These are phyloP conservation scores for Gossypium herbaceum DNA, from an alignment of 345 rosid genomes.

Conservation along the genomic window DNA sequence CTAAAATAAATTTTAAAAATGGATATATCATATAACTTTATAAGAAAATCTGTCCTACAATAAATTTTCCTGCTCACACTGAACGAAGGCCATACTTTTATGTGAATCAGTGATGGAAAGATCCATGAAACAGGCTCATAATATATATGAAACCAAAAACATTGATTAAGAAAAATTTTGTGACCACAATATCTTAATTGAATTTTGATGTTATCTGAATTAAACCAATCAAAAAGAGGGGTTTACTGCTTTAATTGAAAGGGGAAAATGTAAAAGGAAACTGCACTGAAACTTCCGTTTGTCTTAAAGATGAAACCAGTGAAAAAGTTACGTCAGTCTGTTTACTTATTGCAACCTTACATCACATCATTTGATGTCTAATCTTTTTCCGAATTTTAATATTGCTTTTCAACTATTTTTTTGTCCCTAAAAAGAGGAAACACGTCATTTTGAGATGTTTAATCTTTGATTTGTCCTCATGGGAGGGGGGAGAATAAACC, in stretches of 20 bases:
- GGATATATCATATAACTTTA: too few relatives aligned
- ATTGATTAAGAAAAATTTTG: neutral
- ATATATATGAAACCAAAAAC: neutral
- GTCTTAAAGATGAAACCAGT: neutral
- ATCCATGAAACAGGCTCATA: neutral
- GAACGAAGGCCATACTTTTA: neutral
- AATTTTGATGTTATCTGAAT: neutral
- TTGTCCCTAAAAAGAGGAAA: neutral
- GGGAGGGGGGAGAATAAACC: neutral
- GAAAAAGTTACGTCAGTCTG: neutral
- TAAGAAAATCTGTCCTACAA: neutral
- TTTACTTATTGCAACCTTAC: neutral
- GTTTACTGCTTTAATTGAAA: neutral
- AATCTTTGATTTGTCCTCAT: neutral
- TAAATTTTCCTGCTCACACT: neutral
- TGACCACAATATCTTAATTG: neutral
- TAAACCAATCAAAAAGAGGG: neutral
- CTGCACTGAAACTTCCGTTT: slow-evolving; percentile 30
- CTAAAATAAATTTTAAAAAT: too few relatives aligned
- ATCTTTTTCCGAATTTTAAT: neutral
- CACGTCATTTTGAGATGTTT: neutral
- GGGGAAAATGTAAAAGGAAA: slow-evolving; percentile 16
- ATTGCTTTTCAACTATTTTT: neutral
- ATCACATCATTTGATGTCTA: neutral
- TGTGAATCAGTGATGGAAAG: neutral